These are phyloP conservation scores for Vigna mungo DNA, from an alignment of 306 rosid genomes.

Conservation along the genomic window DNA sequence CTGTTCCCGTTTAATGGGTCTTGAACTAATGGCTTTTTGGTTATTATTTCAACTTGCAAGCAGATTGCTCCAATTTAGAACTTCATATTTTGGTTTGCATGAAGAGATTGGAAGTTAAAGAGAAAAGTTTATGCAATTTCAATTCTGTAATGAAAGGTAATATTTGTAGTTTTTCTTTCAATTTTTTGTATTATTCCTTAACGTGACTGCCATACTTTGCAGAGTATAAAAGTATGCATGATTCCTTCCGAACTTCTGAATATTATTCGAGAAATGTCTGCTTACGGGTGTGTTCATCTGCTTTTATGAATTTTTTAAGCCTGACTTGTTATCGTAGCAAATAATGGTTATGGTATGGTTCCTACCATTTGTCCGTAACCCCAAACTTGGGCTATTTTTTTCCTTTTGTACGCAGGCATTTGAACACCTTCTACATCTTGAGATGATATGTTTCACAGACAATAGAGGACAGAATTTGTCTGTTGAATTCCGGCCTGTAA, in stretches of 20 bases:
- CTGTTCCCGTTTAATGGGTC: neutral
- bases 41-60: conserved; percentile 35
- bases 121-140: conserved; percentile 84
- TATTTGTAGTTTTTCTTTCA: conserved; percentile 21
- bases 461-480: conserved; percentile 72
- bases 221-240: conserved; percentile 79
- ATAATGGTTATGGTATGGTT: conserved; percentile 28
- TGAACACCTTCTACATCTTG: conserved; percentile 84
- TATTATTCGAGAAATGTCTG: conserved; percentile 69
- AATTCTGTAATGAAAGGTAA: conserved; percentile 86
- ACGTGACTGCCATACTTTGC: conserved; percentile 49
- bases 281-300: conserved; percentile 68
- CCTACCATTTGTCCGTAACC: neutral
- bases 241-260: conserved; percentile 60
- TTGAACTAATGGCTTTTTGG: conserved; percentile 33
- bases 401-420: conserved; percentile 70
- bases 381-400: conserved; percentile 15
- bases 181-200: conserved; percentile 35
- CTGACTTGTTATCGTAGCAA: conserved; percentile 17
- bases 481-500: conserved; percentile 75
- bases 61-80: conserved; percentile 92
- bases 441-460: conserved; percentile 77
- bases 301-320: conserved; percentile 25
- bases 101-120: conserved; percentile 90
- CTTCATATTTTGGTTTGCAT: conserved; percentile 87